Conservation (phyloP, 2,329 filamentous ascomycete species). For the Paecilomyces formosus region DNA sequence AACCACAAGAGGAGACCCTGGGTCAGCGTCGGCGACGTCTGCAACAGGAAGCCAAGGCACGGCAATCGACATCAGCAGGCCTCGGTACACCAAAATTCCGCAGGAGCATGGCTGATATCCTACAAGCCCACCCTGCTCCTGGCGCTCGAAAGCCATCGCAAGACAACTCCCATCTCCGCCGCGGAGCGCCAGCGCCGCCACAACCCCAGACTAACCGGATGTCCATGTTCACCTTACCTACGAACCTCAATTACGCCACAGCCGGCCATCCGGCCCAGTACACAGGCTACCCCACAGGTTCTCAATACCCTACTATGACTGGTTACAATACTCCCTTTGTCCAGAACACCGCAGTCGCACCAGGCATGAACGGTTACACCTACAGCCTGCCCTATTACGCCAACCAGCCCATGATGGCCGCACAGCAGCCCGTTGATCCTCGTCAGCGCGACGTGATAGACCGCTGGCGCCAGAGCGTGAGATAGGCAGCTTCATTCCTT, state of each 20-base stretch:
- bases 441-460: constrained; percentile 52
- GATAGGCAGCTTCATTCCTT: constrained; percentile 1
- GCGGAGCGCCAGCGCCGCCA: constrained; percentile 5
- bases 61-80: constrained; percentile 6
- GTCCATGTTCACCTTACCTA: constrained; percentile 23
- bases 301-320: neutral
- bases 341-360: neutral
- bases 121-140: constrained; percentile 47
- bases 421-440: constrained; percentile 36
- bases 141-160: constrained; percentile 18
- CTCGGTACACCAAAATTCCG: constrained; percentile 22
- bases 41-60: constrained; percentile 30
- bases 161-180: constrained; percentile 10
- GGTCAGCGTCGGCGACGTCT: constrained; percentile 39
- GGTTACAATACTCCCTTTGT: constrained; percentile 7
- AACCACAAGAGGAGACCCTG: constrained; percentile 37
- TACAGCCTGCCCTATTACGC: constrained; percentile 18
- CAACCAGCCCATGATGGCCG: constrained; percentile 17
- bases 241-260: constrained; percentile 13
- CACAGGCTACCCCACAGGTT: constrained; percentile 14
- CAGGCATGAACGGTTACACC: constrained; percentile 19
- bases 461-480: constrained; percentile 46
- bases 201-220: constrained; percentile 16
- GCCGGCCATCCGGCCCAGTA: constrained; percentile 8
- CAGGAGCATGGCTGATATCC: constrained; percentile 41